Evolutionary conservation across 495 filamentous ascomycete genomes (phyloP).

Genomic region (Neurospora tetraspora): DNA sequence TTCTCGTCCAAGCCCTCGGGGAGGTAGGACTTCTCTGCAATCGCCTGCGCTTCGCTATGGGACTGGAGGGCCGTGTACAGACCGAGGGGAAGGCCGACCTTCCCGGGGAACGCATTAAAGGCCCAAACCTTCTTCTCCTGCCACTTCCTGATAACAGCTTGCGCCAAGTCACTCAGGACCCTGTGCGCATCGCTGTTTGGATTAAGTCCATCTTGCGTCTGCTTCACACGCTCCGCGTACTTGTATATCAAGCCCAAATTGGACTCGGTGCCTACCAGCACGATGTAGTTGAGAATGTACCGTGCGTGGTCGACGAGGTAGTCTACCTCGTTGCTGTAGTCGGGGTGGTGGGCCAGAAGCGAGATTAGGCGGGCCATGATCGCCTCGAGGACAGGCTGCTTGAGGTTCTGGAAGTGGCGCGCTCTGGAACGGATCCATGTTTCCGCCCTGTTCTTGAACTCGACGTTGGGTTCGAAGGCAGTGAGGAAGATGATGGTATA

Average conservation of each 20-base stretch:
- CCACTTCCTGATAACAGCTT: conserved; percentile 71
- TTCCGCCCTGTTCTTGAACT: conserved; percentile 59
- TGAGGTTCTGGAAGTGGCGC: conserved; percentile 38
- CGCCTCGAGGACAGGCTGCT: conserved; percentile 64
- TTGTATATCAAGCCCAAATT: conserved; percentile 87
- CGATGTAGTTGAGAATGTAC: conserved; percentile 86
- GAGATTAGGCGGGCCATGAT: conserved; percentile 79
- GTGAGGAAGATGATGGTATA: conserved; percentile 81
- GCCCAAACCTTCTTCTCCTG: conserved; percentile 67
- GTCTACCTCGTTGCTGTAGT: conserved; percentile 59
- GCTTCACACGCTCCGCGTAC: conserved; percentile 86
- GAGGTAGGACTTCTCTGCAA: conserved; percentile 74
- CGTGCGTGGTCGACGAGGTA: conserved; percentile 69
- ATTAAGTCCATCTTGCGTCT: conserved; percentile 68
- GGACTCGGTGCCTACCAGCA: conserved; percentile 68
- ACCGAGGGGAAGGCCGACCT: conserved; percentile 66
- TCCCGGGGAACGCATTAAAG: conserved; percentile 72
- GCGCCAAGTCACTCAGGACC: conserved; percentile 78
- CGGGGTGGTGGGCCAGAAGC: conserved; percentile 87
- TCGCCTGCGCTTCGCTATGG: conserved; percentile 69
- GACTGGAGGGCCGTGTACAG: conserved; percentile 66
- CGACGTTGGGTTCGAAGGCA: conserved; percentile 70
- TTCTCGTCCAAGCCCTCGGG: conserved; percentile 72
- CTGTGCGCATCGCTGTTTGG: conserved; percentile 61
- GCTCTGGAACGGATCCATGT: conserved; percentile 85